phyloP scores from a whole-genome alignment of 805 yeast species.

The Candida manassasensis region DNA sequence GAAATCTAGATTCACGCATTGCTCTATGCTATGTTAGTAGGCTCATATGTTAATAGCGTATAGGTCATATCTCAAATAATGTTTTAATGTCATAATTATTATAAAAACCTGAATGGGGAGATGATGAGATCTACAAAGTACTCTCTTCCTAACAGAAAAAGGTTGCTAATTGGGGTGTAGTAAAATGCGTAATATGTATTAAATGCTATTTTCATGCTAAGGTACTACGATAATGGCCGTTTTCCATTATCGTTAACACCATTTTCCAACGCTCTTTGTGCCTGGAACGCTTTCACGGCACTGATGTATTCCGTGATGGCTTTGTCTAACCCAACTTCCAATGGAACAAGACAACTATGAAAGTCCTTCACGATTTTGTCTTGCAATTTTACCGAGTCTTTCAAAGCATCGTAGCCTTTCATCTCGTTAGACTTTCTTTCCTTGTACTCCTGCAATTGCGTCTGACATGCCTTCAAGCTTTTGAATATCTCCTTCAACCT shows the following conservation, averaged over 20 bases:
- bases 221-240: slow-evolving; percentile 19
- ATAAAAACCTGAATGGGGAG: no score
- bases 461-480: slow-evolving; percentile 32
- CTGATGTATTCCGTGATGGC: slow-evolving; percentile 32
- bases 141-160: no score
- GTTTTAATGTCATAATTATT: no score
- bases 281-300: slow-evolving; percentile 19
- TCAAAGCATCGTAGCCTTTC: slow-evolving; percentile 20
- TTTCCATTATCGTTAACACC: slow-evolving; percentile 33
- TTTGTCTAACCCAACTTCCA: slow-evolving; percentile 27
- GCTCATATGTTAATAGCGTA: no score
- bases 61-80: no score
- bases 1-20: no score
- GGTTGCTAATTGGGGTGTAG: no score
- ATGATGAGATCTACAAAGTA: no score
- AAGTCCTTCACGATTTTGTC: slow-evolving; percentile 33
- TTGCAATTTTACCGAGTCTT: slow-evolving; percentile 25
- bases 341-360: slow-evolving; percentile 26
- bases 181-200: no score
- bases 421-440: slow-evolving; percentile 17
- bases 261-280: slow-evolving; percentile 4
- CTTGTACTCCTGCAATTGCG: slow-evolving; percentile 23
- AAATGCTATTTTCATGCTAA: background rate
- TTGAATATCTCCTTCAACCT: slow-evolving; percentile 35
- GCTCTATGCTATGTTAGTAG: no score